Conservation (phyloP, 208 protist genomes). For the Leishmania tarentolae region DNA sequence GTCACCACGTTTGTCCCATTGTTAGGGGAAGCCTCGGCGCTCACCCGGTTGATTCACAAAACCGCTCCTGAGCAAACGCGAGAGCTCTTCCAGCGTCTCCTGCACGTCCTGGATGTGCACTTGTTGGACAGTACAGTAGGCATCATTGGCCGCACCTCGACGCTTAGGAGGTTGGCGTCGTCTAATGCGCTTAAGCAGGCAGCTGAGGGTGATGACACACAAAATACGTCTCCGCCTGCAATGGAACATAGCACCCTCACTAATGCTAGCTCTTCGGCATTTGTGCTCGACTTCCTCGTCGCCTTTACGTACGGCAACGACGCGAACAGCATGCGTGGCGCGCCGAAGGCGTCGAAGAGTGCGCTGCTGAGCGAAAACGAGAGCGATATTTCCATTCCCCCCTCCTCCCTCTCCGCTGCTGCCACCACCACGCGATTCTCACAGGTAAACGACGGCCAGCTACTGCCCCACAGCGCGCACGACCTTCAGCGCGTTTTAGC, state of each 20-base stretch:
- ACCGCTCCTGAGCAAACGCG: constrained; percentile 49
- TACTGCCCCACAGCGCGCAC: constrained; percentile 34
- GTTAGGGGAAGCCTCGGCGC: constrained; percentile 44
- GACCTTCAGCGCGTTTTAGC: constrained; percentile 48
- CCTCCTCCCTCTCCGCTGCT: constrained; percentile 11
- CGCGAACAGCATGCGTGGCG: not conserved
- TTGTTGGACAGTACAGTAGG: constrained; percentile 62
- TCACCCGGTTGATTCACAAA: constrained; percentile 58
- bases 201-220: constrained; percentile 1
- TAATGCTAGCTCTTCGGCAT: not conserved
- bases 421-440: constrained; percentile 1
- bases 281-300: constrained; percentile 22
- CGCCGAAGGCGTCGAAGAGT: constrained; percentile 9
- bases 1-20: constrained; percentile 57
- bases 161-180: constrained; percentile 59
- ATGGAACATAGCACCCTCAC: not conserved
- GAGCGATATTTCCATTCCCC: not conserved
- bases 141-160: constrained; percentile 38
- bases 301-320: constrained; percentile 32
- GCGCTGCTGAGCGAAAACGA: not conserved
- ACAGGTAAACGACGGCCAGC: constrained; percentile 22
- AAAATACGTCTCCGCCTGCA: not conserved
- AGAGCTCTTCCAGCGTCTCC: constrained; percentile 47
- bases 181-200: constrained; percentile 24
- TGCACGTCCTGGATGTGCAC: constrained; percentile 42